Evolutionary conservation across 2,329 filamentous ascomycete genomes (phyloP), one percentile per base, ranked within the genome.

Genomic region (Monilinia aucupariae): DNA sequence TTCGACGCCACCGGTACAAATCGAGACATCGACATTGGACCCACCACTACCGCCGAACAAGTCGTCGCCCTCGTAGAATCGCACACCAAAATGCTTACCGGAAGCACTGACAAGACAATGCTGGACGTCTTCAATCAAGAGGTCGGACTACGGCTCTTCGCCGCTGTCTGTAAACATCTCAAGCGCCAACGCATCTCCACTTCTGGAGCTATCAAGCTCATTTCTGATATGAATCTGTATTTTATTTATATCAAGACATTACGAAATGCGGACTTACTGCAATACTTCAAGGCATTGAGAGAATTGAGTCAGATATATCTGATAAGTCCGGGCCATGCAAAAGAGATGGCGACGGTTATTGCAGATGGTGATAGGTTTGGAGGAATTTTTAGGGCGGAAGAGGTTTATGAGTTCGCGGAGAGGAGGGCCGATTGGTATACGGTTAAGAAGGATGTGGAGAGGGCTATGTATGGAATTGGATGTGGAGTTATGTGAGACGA

Each of bases 41-140:
- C 93, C 0, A 96, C 89, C 49, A 77, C 82, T 50, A 93, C 93
- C 20, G 92, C 94, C 5, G 82, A 79, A 67, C 87, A 88, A 59
- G 87, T 99, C 56, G 90, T 96, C 32, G 87, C 91, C 49, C 85
- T 97, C 48, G 90, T 97, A 17, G 88, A 87, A 27, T 88, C 88
- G 20, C 94, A 99, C 75, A 97, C 92, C 1, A 86, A 84, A 73
- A 97, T 99, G 91, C 82, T 99, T 15, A 85, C 90, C 4, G 94
- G 94, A 66, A 96, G 91, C 74, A 97, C 93, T 1, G 94, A 99
- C 74, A 99, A 99, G 80, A 93, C 91, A 66, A 96, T 96, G 82
- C 86, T 99, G 32, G 94, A 99, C 73, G 94, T 99, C 17, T 99
- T 99, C 81, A 97, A 96, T 75, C 91, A 94, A 76, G 94, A 99